Conservation (phyloP, 805 yeast genomes). For the Zygosaccharomyces siamensis region DNA sequence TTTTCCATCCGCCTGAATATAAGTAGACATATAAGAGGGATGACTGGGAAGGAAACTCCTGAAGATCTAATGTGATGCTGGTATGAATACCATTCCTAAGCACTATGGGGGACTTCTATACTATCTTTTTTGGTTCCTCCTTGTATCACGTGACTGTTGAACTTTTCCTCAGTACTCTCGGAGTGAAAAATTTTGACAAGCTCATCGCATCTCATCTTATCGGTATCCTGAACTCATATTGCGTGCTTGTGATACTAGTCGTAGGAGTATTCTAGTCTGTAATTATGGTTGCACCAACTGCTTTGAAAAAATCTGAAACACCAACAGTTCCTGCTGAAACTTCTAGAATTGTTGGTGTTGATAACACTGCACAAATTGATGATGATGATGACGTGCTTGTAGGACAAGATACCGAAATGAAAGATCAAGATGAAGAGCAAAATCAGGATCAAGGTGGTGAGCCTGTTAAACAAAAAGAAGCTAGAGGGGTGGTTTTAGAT, state of each 20-base stretch:
- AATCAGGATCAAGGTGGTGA: slow-evolving; percentile 18
- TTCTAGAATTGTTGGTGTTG: slow-evolving; percentile 32
- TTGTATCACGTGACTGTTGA: slow-evolving; percentile 2
- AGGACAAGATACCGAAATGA: slow-evolving; percentile 29
- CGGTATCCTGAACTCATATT: slow-evolving; percentile 20
- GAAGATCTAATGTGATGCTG: too few relatives aligned
- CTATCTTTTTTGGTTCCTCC: too few relatives aligned
- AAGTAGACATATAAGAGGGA: too few relatives aligned
- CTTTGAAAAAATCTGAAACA: slow-evolving; percentile 27
- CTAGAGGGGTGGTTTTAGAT: slow-evolving; percentile 45
- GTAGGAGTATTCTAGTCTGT: not conserved
- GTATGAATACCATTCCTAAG: not conserved
- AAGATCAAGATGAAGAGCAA: slow-evolving; percentile 26
- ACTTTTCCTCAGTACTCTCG: not conserved
- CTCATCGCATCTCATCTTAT: slow-evolving; percentile 13
- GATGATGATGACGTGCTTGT: slow-evolving; percentile 38
- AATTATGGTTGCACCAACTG: slow-evolving; percentile 46
- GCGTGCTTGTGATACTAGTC: not conserved
- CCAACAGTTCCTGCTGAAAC: slow-evolving; percentile 9
- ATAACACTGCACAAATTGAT: slow-evolving; percentile 32
- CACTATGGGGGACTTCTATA: not conserved
- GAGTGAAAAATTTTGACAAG: slow-evolving; percentile 24
- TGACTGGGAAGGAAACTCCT: too few relatives aligned
- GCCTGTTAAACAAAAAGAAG: slow-evolving; percentile 19
- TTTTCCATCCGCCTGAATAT: not conserved